Evolutionary conservation across 306 rosid genomes (phyloP), one percentile per base, ranked within the genome.

Genomic region (Dicorynia guianensis): DNA sequence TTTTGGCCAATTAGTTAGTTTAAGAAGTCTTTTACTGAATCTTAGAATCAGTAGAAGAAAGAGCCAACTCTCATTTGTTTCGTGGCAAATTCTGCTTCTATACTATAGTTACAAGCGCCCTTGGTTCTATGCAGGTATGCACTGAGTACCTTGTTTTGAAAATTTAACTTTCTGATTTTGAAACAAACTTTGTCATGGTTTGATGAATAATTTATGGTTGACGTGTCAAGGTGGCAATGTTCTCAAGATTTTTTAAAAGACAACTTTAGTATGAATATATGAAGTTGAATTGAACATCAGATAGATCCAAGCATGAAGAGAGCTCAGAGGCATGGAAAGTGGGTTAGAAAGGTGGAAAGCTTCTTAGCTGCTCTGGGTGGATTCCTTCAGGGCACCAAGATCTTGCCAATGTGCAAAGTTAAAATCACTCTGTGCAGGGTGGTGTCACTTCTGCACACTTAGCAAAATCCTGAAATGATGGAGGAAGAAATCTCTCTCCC

Each of bases 161-260:
- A 5, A 40, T 5, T 40, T 8, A 3, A 40, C 10, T 3, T 5
- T 40, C 46, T 52, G 61, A 63, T 63, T 54, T 70, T 79, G 73
- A 55, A 58, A 53, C 39, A 49, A 13, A 53, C 6, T 39, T 67
- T 14, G 35, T 52, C 36, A 5, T 36, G 18, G 7, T 42, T 63
- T 34, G 73, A 38, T 68, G 68, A 77, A 19, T 67, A 46, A 68
- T 46, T 54, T 61, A 44, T 52, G 13, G 58, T 6, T 69, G 38
- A 62, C 14, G n/a, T 67, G 14, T 50, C 34, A 18, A 30, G 69
- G 19, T 66, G 42, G 55, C 17, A 66, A 38, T 9, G 11, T 19
- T 49, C 43, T 69, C n/a, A 17, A 59, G 6, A 18, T 20, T 4
- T 42, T 63, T n/a, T 71, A 54, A 36, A 11, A 13, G 48, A 34